Evolutionary conservation across 306 rosid genomes (phyloP).

Genomic region (Pterocarpus macrocarpus): DNA sequence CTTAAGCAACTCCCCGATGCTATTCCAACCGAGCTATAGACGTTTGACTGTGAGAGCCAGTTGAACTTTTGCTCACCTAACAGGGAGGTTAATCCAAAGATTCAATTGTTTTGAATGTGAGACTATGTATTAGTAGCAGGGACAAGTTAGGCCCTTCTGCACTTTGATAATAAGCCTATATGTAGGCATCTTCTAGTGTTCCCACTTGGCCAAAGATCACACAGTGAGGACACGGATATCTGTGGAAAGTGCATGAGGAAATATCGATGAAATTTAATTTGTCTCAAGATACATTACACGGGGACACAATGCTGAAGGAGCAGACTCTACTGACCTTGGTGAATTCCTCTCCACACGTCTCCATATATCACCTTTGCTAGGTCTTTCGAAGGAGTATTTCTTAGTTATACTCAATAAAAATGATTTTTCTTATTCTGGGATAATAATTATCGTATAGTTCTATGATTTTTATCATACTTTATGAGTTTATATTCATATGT

Average conservation of each 20-base stretch:
- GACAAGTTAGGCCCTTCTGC: slow-evolving; percentile 61
- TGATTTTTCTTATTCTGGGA: background rate
- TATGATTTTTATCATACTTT: background rate
- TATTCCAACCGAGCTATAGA: slow-evolving; percentile 18
- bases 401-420: background rate
- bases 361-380: background rate
- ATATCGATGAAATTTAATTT: slow-evolving; percentile 13
- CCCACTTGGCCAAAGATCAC: slow-evolving; percentile 44
- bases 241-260: slow-evolving; percentile 33
- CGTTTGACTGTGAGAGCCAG: slow-evolving; percentile 8
- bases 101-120: slow-evolving; percentile 40
- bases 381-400: background rate
- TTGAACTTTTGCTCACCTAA: slow-evolving; percentile 34
- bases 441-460: background rate
- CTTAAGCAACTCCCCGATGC: background rate
- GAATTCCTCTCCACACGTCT: background rate
- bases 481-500: background rate
- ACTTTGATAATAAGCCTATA: slow-evolving; percentile 34
- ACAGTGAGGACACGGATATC: slow-evolving; percentile 34
- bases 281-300: background rate
- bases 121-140: background rate
- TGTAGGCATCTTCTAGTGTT: slow-evolving; percentile 51
- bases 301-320: background rate
- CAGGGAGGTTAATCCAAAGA: slow-evolving; percentile 41
- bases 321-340: background rate